Evolutionary conservation across 345 rosid genomes (phyloP).

Genomic region (Cardamine occulta): DNA sequence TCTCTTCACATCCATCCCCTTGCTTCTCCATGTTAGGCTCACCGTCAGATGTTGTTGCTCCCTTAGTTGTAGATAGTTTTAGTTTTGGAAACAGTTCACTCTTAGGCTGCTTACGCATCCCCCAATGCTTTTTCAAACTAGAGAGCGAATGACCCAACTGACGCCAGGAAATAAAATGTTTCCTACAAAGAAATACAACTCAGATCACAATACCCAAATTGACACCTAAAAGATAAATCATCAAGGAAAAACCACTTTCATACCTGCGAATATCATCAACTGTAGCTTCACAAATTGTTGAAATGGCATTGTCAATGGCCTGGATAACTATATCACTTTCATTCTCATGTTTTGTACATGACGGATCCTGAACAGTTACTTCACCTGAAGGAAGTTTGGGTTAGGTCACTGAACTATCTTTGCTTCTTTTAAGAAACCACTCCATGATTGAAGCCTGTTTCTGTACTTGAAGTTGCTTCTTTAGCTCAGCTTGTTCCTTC

Average conservation of each 20-base stretch:
- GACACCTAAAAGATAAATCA: slow-evolving; percentile 18
- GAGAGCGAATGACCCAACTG: slow-evolving; percentile 53
- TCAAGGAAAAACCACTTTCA: slow-evolving; percentile 8
- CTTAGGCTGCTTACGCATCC: slow-evolving; percentile 76
- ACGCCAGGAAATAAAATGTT: slow-evolving; percentile 76
- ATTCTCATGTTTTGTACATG: slow-evolving; percentile 43
- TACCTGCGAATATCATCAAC: slow-evolving; percentile 67
- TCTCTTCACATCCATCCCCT: slow-evolving; percentile 55
- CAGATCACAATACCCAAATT: slow-evolving; percentile 28
- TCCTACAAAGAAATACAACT: slow-evolving; percentile 52
- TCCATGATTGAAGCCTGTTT: slow-evolving; percentile 97
- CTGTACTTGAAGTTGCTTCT: slow-evolving; percentile 59
- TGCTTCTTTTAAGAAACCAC: slow-evolving; percentile 69
- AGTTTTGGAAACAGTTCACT: slow-evolving; percentile 65
- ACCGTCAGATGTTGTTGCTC: slow-evolving; percentile 44
- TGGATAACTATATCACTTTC: slow-evolving; percentile 49
- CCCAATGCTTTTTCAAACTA: slow-evolving; percentile 67
- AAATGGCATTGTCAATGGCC: slow-evolving; percentile 64
- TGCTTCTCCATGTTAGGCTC: slow-evolving; percentile 59
- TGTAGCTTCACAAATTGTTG: slow-evolving; percentile 51
- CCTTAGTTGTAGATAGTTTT: slow-evolving; percentile 60
- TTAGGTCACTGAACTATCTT: slow-evolving; percentile 46
- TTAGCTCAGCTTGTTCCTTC: slow-evolving; percentile 76
- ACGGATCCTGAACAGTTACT: slow-evolving; percentile 30
- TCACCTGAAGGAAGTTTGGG: slow-evolving; percentile 45